A percentile compares a stretch with the other conserved stretches of the same genome.
phyloP scores from a whole-genome alignment of 768 basidiomycete species.

The Leccinum longicurvipes region DNA sequence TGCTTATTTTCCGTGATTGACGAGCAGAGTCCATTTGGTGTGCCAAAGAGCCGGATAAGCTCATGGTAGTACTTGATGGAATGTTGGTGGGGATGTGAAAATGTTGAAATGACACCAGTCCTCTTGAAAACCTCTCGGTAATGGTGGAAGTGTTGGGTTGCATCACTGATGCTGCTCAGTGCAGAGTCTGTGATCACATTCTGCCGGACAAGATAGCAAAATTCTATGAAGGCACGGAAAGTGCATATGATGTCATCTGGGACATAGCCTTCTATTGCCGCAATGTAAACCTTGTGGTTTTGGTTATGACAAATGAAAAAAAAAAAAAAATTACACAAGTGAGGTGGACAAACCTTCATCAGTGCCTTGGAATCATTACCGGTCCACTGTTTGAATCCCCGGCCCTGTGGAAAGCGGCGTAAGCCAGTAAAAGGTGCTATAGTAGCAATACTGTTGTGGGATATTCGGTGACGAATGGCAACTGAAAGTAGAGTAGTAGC shows the following conservation, averaged over 20 bases:
- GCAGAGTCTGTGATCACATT: not conserved
- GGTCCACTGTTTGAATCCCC: slow-evolving; percentile 37
- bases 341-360: too few species aligned
- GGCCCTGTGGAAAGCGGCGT: slow-evolving; percentile 29
- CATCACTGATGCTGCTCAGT: not conserved
- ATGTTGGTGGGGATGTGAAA: slow-evolving; percentile 34
- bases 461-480: not conserved
- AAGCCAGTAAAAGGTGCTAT: slow-evolving; percentile 28
- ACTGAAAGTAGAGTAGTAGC: not conserved
- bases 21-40: slow-evolving; percentile 36
- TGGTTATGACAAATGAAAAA: too few species aligned
- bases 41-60: slow-evolving; percentile 27
- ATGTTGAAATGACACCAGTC: slow-evolving; percentile 8
- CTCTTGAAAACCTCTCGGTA: slow-evolving; percentile 19
- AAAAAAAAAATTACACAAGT: too few species aligned
- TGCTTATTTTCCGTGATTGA: slow-evolving; percentile 37
- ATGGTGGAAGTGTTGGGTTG: slow-evolving; percentile 15
- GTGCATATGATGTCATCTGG: slow-evolving; percentile 12
- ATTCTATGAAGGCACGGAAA: not conserved
- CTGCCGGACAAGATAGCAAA: not conserved
- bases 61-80: slow-evolving; percentile 28
- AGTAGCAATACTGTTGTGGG: slow-evolving; percentile 23
- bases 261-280: slow-evolving; percentile 26
- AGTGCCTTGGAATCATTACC: slow-evolving; percentile 37
- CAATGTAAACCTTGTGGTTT: too few species aligned